These are phyloP conservation scores for Zygosaccharomyces pseudobailii DNA, from an alignment of 1,139 yeast genomes.

Conservation along the genomic window DNA sequence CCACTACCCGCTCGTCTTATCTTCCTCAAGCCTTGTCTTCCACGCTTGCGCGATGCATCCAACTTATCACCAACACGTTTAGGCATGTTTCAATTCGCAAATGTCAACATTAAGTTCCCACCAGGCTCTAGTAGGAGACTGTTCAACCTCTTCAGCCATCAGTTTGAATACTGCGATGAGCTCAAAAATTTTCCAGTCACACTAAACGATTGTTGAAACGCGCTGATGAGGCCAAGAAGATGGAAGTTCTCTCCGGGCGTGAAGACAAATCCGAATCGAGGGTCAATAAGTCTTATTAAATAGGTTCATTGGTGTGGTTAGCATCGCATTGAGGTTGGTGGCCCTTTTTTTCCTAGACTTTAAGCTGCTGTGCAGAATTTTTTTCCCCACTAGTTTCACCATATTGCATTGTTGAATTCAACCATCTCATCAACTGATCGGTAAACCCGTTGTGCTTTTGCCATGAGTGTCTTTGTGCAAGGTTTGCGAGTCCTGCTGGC, in stretches of 20 bases:
- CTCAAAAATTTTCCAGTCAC: constrained; percentile 16
- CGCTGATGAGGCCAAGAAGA: background rate
- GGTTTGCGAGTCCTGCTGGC: constrained; percentile 41
- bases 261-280: background rate
- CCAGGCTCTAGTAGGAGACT: background rate
- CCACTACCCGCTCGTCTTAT: constrained; percentile 46
- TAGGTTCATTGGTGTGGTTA: constrained; percentile 1
- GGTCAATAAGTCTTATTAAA: background rate
- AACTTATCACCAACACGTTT: constrained; percentile 5
- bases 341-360: background rate
- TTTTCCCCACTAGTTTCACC: background rate
- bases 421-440: background rate
- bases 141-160: background rate
- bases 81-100: background rate
- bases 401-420: background rate
- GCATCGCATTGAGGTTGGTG: constrained; percentile 1
- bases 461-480: constrained; percentile 13
- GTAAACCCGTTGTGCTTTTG: background rate
- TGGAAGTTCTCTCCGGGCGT: background rate
- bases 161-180: constrained; percentile 10
- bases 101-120: background rate
- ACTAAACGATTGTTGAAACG: constrained; percentile 7
- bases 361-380: background rate
- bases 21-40: constrained; percentile 55
- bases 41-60: constrained; percentile 38